Evolutionary conservation across 1,284 basidiomycete genomes (phyloP).

Genomic region (Hymenochaete sp.): DNA sequence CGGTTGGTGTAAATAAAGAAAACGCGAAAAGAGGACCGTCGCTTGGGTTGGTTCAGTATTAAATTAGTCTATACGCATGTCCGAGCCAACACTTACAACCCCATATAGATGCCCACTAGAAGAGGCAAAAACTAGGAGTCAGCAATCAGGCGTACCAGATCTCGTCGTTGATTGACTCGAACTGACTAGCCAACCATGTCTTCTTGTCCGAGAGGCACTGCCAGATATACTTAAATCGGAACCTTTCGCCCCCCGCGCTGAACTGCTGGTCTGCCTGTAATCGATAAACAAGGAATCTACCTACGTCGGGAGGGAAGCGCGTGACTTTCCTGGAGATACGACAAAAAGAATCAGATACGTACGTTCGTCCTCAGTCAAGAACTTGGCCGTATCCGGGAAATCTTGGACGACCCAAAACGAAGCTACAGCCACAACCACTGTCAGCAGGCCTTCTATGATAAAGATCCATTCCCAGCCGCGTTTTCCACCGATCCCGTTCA

Average conservation of each 20-base stretch:
- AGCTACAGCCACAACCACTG: conserved; percentile 41
- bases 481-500: conserved; percentile 57
- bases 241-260: conserved; percentile 41
- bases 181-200: conserved; percentile 40
- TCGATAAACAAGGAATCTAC: conserved; percentile 38
- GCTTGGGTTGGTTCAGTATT: conserved; percentile 21
- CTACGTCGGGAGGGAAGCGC: conserved; percentile 20
- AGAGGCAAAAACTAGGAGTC: neutral
- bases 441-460: conserved; percentile 69
- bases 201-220: conserved; percentile 45
- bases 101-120: conserved; percentile 40
- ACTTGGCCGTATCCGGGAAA: conserved; percentile 53
- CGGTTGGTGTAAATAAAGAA: conserved; percentile 46
- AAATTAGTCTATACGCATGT: neutral
- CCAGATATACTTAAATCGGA: conserved; percentile 37
- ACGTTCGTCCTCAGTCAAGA: conserved; percentile 44
- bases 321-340: conserved; percentile 12
- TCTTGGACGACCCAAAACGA: conserved; percentile 52
- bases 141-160: neutral
- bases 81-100: conserved; percentile 29
- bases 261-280: conserved; percentile 41
- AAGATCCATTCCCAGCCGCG: conserved; percentile 63
- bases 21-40: conserved; percentile 48
- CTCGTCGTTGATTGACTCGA: too few species aligned
- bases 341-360: conserved; percentile 13